A percentile compares a stretch with the other conserved stretches of the same genome.
Evolutionary conservation across 345 rosid genomes (phyloP).

Genomic region (Cochlearia excelsa): DNA sequence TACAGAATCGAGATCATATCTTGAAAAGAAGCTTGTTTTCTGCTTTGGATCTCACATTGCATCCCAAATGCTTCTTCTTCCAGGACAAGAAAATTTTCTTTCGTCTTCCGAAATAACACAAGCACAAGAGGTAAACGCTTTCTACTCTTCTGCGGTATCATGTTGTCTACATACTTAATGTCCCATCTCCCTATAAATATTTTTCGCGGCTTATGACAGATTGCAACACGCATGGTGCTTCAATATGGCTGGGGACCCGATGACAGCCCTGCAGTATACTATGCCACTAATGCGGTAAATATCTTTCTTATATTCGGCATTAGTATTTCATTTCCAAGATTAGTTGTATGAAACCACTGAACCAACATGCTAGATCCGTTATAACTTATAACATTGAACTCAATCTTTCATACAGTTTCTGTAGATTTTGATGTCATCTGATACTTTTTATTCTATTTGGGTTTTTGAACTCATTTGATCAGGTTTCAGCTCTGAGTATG

Average conservation of each 20-base stretch:
- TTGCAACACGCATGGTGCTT: conserved; percentile 94
- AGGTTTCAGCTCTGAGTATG: conserved; percentile 81
- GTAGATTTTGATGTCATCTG: conserved; percentile 19
- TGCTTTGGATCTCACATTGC: conserved; percentile 89
- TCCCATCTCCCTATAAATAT: conserved; percentile 13
- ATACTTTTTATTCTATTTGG: conserved; percentile 16
- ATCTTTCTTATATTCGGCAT: conserved; percentile 21
- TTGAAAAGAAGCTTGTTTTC: conserved; percentile 92
- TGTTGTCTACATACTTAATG: conserved; percentile 5
- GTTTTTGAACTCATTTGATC: conserved; percentile 25
- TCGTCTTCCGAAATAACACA: conserved; percentile 72
- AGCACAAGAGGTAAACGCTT: conserved; percentile 71
- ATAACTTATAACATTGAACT: conserved; percentile 2
- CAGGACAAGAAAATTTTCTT: conserved; percentile 79
- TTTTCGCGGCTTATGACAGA: conserved; percentile 47
- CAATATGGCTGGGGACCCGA: conserved; percentile 98
- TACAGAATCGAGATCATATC: conserved; percentile 84
- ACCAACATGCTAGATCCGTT: conserved; percentile 4
- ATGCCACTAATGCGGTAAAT: conserved; percentile 68
- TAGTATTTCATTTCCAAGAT: conserved; percentile 7
- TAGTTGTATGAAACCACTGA: conserved; percentile 17
- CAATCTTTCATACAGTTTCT: conserved; percentile 18
- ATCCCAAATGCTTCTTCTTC: conserved; percentile 80
- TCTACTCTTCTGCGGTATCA: conserved; percentile 20
- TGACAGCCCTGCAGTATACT: conserved; percentile 84